Conservation (phyloP, 352 stramenopile species). For the Thraustochytrium striatum region DNA sequence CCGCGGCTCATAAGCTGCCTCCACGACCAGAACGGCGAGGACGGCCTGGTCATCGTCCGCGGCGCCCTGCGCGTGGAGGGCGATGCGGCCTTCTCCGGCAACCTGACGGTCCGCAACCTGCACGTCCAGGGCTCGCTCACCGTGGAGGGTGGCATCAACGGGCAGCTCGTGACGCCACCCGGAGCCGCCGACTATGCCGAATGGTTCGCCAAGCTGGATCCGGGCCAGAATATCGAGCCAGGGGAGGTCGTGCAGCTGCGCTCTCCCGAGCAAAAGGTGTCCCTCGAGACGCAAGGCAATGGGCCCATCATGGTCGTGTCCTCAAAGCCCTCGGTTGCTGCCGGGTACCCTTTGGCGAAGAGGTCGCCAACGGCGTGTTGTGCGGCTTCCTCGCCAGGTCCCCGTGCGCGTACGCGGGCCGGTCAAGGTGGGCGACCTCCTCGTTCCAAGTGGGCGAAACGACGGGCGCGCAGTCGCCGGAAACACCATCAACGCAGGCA, state of each 20-base stretch:
- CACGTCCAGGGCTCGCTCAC: slow-evolving; percentile 12
- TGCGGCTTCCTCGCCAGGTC: slow-evolving; percentile 47
- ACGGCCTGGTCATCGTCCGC: slow-evolving; percentile 17
- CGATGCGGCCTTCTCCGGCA: background rate
- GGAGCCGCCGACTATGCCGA: slow-evolving; percentile 47
- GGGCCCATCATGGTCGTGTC: slow-evolving; percentile 41
- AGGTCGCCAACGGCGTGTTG: background rate
- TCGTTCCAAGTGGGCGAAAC: slow-evolving; percentile 29
- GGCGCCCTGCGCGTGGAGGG: slow-evolving; percentile 20
- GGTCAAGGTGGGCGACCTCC: slow-evolving; percentile 12
- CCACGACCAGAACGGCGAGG: background rate
- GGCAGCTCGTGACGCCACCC: slow-evolving; percentile 29
- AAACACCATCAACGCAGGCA: background rate
- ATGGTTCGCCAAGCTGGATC: slow-evolving; percentile 43
- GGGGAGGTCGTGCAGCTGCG: slow-evolving; percentile 45
- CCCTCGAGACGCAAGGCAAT: slow-evolving; percentile 12
- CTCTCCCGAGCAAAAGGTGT: slow-evolving; percentile 37
- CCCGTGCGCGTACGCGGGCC: slow-evolving; percentile 16
- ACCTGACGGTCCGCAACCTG: background rate
- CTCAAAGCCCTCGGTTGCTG: slow-evolving; percentile 34
- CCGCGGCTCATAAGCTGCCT: background rate
- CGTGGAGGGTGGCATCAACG: slow-evolving; percentile 46
- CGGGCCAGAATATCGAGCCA: background rate
- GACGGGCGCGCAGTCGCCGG: slow-evolving; percentile 16
- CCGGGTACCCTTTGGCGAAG: slow-evolving; percentile 11